Conservation (phyloP, 2,329 filamentous ascomycete species). For the Botrytis fragariae region DNA sequence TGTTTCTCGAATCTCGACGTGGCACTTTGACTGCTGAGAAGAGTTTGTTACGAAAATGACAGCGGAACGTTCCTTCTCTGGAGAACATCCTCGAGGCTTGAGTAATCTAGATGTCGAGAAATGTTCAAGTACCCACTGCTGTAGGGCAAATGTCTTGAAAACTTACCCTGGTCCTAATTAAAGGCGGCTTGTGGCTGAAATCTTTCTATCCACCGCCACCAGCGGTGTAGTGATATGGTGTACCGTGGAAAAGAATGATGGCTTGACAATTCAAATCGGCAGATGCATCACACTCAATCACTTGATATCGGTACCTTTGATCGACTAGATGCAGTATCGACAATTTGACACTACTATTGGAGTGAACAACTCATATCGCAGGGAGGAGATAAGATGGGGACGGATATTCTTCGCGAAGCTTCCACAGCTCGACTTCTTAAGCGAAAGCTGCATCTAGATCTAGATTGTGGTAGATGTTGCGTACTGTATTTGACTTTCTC, state of each 20-base stretch:
- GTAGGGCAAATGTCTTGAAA: not conserved
- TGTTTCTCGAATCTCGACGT: not conserved
- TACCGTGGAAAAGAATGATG: not conserved
- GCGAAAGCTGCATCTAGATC: slow-evolving; percentile 5
- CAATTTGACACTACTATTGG: not conserved
- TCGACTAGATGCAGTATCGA: not conserved
- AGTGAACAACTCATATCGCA: slow-evolving; percentile 12
- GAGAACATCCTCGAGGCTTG: not conserved
- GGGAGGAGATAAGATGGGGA: slow-evolving; percentile 1
- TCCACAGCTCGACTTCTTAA: not conserved
- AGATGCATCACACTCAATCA: not conserved
- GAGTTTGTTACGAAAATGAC: not conserved
- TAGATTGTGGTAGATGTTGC: not conserved
- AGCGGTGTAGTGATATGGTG: not conserved
- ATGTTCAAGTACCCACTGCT: not conserved
- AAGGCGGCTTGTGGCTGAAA: slow-evolving; percentile 14
- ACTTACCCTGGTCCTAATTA: not conserved
- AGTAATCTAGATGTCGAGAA: not conserved
- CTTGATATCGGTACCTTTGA: not conserved
- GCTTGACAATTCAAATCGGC: not conserved
- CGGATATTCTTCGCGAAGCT: not conserved
- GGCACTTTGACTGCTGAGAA: not conserved
- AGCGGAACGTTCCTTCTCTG: slow-evolving; percentile 3
- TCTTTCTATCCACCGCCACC: not conserved
- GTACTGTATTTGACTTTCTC: not conserved